A percentile compares a stretch with the other conserved stretches of the same genome.
phyloP scores from a whole-genome alignment of 2,329 filamentous ascomycete genomes.

The Bipolaris bicolor region DNA sequence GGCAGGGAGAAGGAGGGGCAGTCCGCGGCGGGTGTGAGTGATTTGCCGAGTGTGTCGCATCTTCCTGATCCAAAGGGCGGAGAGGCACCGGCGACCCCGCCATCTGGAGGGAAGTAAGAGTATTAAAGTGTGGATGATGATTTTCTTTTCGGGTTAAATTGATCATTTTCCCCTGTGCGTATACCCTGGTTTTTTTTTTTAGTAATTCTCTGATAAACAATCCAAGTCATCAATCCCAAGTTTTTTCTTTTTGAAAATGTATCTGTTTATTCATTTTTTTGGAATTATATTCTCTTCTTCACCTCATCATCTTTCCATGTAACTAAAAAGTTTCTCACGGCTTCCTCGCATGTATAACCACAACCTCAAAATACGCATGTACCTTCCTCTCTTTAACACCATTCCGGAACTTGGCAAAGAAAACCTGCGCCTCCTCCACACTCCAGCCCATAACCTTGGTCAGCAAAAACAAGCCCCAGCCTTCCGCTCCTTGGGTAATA shows the following conservation, averaged over 20 bases:
- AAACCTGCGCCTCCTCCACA: slow-evolving; percentile 53
- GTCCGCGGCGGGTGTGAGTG: slow-evolving; percentile 28
- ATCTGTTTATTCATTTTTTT: too few relatives aligned
- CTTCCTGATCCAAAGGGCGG: slow-evolving; percentile 42
- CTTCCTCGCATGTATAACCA: slow-evolving; percentile 25
- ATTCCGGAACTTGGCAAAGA: slow-evolving; percentile 44
- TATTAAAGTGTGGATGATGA: neutral
- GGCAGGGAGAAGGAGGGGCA: slow-evolving; percentile 28
- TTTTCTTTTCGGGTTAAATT: slow-evolving; percentile 27
- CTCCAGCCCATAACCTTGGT: slow-evolving; percentile 43
- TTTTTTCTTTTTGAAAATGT: too few relatives aligned
- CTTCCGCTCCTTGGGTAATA: slow-evolving; percentile 36
- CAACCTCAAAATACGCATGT: slow-evolving; percentile 41
- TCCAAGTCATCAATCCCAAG: too few relatives aligned
- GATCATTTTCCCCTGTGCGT: slow-evolving; percentile 12
- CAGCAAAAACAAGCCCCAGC: slow-evolving; percentile 38
- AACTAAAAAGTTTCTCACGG: neutral
- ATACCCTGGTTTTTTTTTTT: slow-evolving; percentile 16
- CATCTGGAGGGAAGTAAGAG: slow-evolving; percentile 19
- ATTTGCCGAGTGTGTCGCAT: slow-evolving; percentile 47
- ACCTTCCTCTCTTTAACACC: slow-evolving; percentile 40
- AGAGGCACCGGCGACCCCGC: slow-evolving; percentile 23
- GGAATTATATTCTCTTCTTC: too few relatives aligned
- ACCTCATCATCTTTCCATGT: too few relatives aligned
- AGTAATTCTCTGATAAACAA: too few relatives aligned